A percentile compares a stretch with the other conserved stretches of the same genome.
Conservation (phyloP, 202 grass and related monocot genomes). For the Musa balbisiana region DNA sequence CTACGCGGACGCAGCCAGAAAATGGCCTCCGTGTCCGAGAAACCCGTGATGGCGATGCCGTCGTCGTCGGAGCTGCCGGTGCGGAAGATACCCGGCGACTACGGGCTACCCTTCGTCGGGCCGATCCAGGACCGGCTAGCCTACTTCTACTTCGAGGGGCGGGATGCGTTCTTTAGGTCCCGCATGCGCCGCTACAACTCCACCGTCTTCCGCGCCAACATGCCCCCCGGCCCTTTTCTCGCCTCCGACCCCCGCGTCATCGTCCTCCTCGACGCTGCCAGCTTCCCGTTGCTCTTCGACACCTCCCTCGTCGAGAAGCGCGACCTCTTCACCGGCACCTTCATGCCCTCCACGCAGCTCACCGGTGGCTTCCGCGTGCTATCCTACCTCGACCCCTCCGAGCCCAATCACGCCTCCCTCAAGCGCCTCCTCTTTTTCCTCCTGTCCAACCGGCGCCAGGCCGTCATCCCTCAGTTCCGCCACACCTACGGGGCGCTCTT, state of each 20-base stretch:
- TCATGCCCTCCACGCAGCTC: constrained; percentile 7
- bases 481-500: background rate
- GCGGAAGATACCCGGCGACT: constrained; percentile 3
- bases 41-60: background rate
- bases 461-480: constrained; percentile 1
- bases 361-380: background rate
- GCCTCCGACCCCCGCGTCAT: constrained; percentile 4
- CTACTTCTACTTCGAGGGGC: constrained; percentile 4
- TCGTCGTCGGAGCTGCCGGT: constrained; percentile 2
- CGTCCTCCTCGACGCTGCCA: constrained; percentile 6
- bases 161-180: constrained; percentile 2
- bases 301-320: constrained; percentile 3
- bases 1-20: background rate
- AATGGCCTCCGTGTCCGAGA: background rate
- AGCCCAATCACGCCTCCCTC: background rate
- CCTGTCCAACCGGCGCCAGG: background rate
- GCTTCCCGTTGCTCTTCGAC: constrained; percentile 7
- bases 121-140: background rate
- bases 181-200: background rate
- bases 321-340: constrained; percentile 7
- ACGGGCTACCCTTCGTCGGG: background rate
- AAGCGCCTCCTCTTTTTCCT: constrained; percentile 1
- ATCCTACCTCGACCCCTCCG: constrained; percentile 5
- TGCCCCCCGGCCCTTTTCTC: constrained; percentile 3
- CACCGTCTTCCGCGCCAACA: constrained; percentile 9